phyloP scores from a whole-genome alignment of 2,329 filamentous ascomycete genomes.

The Hymenoscyphus occultus region DNA sequence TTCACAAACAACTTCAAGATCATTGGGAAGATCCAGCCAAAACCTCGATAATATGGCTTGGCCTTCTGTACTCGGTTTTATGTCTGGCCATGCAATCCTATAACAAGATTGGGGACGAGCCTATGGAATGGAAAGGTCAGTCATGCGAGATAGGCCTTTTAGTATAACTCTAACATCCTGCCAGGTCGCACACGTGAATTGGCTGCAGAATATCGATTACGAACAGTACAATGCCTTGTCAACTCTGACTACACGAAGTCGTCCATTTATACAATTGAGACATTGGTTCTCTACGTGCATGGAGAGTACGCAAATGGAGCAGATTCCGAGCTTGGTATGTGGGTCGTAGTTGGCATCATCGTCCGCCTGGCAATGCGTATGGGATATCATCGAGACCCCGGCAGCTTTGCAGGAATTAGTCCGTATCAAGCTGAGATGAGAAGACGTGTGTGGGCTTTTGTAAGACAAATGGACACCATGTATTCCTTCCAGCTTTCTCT shows the following conservation, averaged over 20 bases:
- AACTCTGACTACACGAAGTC: conserved; percentile 76
- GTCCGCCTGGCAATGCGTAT: conserved; percentile 52
- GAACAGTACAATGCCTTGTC: conserved; percentile 75
- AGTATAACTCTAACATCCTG: conserved; percentile 13
- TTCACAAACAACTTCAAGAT: conserved; percentile 65
- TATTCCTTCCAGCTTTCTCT: conserved; percentile 70
- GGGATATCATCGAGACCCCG: conserved; percentile 70
- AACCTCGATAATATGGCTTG: conserved; percentile 74
- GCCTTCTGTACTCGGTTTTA: conserved; percentile 72
- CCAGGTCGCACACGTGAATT: conserved; percentile 49
- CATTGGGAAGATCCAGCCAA: conserved; percentile 72
- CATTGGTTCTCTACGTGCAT: conserved; percentile 71
- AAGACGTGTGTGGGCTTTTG: conserved; percentile 64
- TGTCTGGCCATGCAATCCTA: conserved; percentile 77
- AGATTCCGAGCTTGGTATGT: conserved; percentile 60
- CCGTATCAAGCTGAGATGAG: conserved; percentile 79
- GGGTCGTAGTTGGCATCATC: conserved; percentile 53
- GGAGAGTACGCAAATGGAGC: conserved; percentile 71
- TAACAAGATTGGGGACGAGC: conserved; percentile 75
- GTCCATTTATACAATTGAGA: conserved; percentile 73
- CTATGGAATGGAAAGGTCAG: conserved; percentile 70
- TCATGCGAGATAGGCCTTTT: conserved; percentile 22
- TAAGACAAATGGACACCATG: conserved; percentile 70
- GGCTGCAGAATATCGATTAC: conserved; percentile 62
- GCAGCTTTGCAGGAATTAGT: conserved; percentile 67